phyloP scores from a whole-genome alignment of 1,284 basidiomycete genomes.

The Cryptococcus sp. region DNA sequence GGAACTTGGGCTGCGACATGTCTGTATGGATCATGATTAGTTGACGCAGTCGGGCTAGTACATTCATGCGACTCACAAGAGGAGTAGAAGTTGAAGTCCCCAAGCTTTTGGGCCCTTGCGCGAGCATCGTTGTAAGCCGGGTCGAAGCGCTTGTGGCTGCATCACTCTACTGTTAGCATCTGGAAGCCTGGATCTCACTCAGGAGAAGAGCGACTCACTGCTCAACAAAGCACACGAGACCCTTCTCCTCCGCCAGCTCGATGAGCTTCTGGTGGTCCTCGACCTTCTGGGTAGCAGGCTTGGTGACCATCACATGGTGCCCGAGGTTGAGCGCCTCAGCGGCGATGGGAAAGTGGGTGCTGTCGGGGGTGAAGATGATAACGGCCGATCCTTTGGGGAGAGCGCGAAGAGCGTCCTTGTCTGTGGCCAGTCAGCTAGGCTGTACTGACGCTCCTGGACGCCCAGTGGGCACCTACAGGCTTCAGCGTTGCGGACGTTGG shows the following conservation, averaged over 20 bases:
- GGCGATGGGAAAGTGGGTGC: slow-evolving; percentile 79
- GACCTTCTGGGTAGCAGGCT: slow-evolving; percentile 83
- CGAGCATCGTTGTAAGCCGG: slow-evolving; percentile 86
- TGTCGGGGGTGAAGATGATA: slow-evolving; percentile 58
- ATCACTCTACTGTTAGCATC: slow-evolving; percentile 43
- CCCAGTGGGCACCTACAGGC: slow-evolving; percentile 63
- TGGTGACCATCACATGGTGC: slow-evolving; percentile 85
- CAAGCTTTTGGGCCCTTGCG: slow-evolving; percentile 68
- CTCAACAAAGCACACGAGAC: slow-evolving; percentile 85
- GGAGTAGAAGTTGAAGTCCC: slow-evolving; percentile 79
- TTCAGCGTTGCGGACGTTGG: slow-evolving; percentile 65
- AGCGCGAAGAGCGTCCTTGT: slow-evolving; percentile 79
- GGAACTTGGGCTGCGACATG: slow-evolving; percentile 93
- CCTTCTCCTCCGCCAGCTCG: slow-evolving; percentile 66
- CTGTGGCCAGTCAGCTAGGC: slow-evolving; percentile 48
- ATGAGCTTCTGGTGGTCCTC: slow-evolving; percentile 76
- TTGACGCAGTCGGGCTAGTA: background rate
- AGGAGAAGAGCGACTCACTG: slow-evolving; percentile 52
- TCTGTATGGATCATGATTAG: slow-evolving; percentile 19
- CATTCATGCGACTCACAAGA: slow-evolving; percentile 25
- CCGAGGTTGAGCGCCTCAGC: slow-evolving; percentile 77
- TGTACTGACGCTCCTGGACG: background rate
- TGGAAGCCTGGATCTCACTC: slow-evolving; percentile 54
- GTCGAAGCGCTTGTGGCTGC: slow-evolving; percentile 67
- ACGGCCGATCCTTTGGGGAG: slow-evolving; percentile 78